Evolutionary conservation across 2,329 filamentous ascomycete species (phyloP).

Genomic region (Fusarium goolgardi): DNA sequence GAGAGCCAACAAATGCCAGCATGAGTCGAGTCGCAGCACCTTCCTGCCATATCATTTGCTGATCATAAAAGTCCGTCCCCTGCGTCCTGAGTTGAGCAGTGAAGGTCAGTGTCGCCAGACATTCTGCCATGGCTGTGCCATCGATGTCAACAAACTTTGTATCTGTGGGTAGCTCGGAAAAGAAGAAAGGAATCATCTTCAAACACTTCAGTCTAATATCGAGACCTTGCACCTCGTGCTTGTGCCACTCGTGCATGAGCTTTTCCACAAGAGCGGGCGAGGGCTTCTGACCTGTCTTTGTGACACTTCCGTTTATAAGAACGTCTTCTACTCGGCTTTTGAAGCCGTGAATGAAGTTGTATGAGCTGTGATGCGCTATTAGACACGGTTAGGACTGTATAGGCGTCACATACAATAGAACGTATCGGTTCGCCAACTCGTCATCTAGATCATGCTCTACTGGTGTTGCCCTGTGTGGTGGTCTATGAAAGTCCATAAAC

Average conservation of each 20-base stretch:
- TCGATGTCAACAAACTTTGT: conserved; percentile 27
- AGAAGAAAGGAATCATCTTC: conserved; percentile 38
- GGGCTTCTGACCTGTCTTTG: not conserved
- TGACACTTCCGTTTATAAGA: not conserved
- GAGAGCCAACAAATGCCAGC: conserved; percentile 24
- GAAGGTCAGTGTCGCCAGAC: conserved; percentile 16
- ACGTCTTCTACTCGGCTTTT: conserved; percentile 38
- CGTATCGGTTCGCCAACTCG: conserved; percentile 35
- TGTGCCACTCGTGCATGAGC: conserved; percentile 37
- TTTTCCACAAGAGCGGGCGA: conserved; percentile 2
- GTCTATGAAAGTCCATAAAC: conserved; percentile 38
- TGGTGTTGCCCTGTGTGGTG: not conserved
- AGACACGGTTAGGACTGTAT: accelerated
- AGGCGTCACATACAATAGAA: conserved; percentile 24
- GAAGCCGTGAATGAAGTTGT: conserved; percentile 41
- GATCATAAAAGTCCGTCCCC: not conserved
- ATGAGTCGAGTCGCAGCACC: conserved; percentile 34
- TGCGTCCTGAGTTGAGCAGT: not conserved
- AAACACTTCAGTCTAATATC: conserved; percentile 27
- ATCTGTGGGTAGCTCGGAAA: conserved; percentile 4
- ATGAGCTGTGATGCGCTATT: conserved; percentile 8
- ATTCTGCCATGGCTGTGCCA: conserved; percentile 6
- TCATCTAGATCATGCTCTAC: conserved; percentile 21
- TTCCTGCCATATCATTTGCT: conserved; percentile 34
- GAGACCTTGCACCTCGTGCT: conserved; percentile 17